A percentile compares a stretch with the other conserved stretches of the same genome.
Conservation (phyloP, 116 monocot species). For the Posidonia oceanica region DNA sequence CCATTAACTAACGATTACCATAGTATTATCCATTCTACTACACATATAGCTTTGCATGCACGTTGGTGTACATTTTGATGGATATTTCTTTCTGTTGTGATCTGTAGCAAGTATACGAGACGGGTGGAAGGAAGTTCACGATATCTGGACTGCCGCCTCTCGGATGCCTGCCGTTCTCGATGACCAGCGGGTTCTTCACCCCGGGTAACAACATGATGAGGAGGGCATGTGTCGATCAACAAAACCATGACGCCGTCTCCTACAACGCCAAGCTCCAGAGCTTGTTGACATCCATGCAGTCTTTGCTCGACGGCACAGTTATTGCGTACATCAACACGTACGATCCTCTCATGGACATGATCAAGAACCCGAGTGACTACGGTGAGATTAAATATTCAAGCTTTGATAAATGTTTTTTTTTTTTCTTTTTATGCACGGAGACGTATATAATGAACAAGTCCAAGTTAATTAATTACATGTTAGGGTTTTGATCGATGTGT, state of each 20-base stretch:
- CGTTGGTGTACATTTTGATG: too few species aligned
- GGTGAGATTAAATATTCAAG: constrained; percentile 11
- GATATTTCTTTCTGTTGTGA: too few species aligned
- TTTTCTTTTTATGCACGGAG: too few species aligned
- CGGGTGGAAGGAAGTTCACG: constrained; percentile 26
- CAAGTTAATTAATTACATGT: too few species aligned
- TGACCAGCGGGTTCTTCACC: constrained; percentile 1
- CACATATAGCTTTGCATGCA: too few species aligned
- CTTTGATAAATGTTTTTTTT: too few species aligned
- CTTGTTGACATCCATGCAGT: constrained; percentile 13
- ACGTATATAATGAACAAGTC: too few species aligned
- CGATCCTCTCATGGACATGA: constrained; percentile 21
- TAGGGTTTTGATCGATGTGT: background rate
- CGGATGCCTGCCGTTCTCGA: constrained; percentile 32
- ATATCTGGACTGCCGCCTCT: constrained; percentile 34
- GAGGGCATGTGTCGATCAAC: constrained; percentile 14
- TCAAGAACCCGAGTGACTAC: constrained; percentile 25
- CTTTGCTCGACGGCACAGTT: constrained; percentile 14
- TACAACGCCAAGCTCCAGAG: constrained; percentile 31
- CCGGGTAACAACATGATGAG: too few species aligned
- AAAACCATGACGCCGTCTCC: constrained; percentile 16
- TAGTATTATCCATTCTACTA: too few species aligned
- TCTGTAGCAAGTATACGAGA: constrained; percentile 28
- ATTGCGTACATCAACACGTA: constrained; percentile 23
- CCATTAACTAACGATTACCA: too few species aligned